A percentile compares a stretch with the other conserved stretches of the same genome.
phyloP scores from a whole-genome alignment of 1,284 basidiomycete genomes.

The Thecaphora frezii region DNA sequence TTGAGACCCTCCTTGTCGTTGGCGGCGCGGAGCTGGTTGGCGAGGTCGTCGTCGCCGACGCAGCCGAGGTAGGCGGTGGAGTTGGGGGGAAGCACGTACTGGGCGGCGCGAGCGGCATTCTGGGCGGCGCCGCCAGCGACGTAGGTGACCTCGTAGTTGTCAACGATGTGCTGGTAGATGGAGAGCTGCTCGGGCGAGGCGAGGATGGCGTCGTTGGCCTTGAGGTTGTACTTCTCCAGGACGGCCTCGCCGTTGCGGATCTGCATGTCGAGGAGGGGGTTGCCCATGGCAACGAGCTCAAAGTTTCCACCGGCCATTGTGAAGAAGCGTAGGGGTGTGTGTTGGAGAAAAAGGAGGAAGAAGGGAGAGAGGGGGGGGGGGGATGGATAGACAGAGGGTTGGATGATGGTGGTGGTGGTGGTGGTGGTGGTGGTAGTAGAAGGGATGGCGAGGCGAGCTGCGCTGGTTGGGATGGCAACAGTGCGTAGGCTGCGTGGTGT shows the following conservation, averaged over 20 bases:
- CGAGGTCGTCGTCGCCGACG: slow-evolving; percentile 89
- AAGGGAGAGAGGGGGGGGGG: no score
- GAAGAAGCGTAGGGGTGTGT: no score
- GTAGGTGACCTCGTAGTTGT: slow-evolving; percentile 78
- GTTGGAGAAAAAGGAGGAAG: no score
- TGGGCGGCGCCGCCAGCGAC: slow-evolving; percentile 96
- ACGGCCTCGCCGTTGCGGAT: slow-evolving; percentile 73
- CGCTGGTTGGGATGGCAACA: no score
- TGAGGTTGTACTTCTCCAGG: slow-evolving; percentile 86
- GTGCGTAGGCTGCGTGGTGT: no score
- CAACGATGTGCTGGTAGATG: slow-evolving; percentile 80
- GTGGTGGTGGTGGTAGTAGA: no score
- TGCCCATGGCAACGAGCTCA: slow-evolving; percentile 57
- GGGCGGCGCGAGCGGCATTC: slow-evolving; percentile 92
- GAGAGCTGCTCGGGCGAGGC: slow-evolving; percentile 81
- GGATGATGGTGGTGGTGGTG: no score
- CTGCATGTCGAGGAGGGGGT: slow-evolving; percentile 61
- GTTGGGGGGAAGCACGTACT: slow-evolving; percentile 69
- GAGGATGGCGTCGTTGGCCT: slow-evolving; percentile 94
- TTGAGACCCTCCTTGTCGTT: slow-evolving; percentile 90
- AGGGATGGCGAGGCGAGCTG: no score
- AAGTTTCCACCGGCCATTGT: slow-evolving; percentile 45
- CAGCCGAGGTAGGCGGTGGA: slow-evolving; percentile 94
- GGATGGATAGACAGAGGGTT: no score
- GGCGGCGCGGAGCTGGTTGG: slow-evolving; percentile 83